phyloP scores from a whole-genome alignment of 805 yeast species.

The Jamesozyma gamospora region DNA sequence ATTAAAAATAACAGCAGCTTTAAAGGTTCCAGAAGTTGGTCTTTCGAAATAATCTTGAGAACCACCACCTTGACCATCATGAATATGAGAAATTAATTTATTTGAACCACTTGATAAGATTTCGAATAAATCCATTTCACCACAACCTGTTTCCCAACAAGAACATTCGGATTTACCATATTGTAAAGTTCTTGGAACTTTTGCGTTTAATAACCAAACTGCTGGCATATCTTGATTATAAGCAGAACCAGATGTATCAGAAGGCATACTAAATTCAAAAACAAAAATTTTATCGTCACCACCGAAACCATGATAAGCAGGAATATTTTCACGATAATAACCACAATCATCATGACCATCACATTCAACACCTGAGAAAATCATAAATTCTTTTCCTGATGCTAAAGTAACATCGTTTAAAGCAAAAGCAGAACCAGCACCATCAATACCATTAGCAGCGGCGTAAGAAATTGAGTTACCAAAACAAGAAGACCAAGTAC shows the following conservation, averaged over 20 bases:
- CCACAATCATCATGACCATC: constrained; percentile 57
- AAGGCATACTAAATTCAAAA: constrained; percentile 92
- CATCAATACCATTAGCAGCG: constrained; percentile 65
- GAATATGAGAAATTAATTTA: constrained; percentile 72
- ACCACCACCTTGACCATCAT: constrained; percentile 79
- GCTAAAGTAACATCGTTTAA: constrained; percentile 57
- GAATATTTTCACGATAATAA: constrained; percentile 72
- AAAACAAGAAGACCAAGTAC: constrained; percentile 75
- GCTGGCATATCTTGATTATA: constrained; percentile 94
- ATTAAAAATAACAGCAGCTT: constrained; percentile 83
- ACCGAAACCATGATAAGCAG: constrained; percentile 90
- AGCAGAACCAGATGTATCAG: constrained; percentile 40
- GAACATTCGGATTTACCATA: constrained; percentile 81
- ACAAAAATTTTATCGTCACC: constrained; percentile 80
- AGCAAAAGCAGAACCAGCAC: constrained; percentile 58
- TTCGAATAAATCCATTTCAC: constrained; percentile 94
- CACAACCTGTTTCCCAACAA: constrained; percentile 96
- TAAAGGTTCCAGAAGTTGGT: constrained; percentile 68
- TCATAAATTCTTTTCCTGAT: constrained; percentile 71
- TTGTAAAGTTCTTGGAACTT: constrained; percentile 92
- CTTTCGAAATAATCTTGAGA: constrained; percentile 78
- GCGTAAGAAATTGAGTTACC: constrained; percentile 90
- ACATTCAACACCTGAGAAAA: constrained; percentile 68
- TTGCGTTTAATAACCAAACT: constrained; percentile 89
- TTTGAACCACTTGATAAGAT: constrained; percentile 66